phyloP scores from a whole-genome alignment of 2,329 filamentous ascomycete species.

The Penicillium sp. region DNA sequence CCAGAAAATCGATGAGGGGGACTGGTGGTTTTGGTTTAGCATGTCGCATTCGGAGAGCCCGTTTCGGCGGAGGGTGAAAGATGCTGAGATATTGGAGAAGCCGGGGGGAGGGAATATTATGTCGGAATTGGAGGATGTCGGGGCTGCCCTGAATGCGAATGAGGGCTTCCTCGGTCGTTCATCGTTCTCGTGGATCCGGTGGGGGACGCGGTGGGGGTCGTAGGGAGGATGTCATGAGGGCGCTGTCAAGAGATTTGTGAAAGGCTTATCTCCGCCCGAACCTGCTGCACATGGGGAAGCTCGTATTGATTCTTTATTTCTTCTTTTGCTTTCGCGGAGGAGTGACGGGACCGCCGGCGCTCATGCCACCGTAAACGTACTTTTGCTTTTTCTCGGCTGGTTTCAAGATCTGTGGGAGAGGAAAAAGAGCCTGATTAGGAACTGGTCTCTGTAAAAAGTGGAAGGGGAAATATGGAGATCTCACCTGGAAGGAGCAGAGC shows the following conservation, averaged over 20 bases:
- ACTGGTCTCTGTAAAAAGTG: neutral
- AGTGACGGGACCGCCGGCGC: slow-evolving; percentile 66
- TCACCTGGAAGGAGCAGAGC: slow-evolving; percentile 96
- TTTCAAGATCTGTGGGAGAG: slow-evolving; percentile 74
- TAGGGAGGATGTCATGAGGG: slow-evolving; percentile 28
- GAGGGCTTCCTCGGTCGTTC: slow-evolving; percentile 24
- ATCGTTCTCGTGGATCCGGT: slow-evolving; percentile 27
- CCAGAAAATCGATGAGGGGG: slow-evolving; percentile 16
- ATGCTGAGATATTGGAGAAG: slow-evolving; percentile 6
- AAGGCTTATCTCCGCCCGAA: slow-evolving; percentile 84
- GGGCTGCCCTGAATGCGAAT: slow-evolving; percentile 20
- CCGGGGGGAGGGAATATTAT: slow-evolving; percentile 16
- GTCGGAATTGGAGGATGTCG: slow-evolving; percentile 16
- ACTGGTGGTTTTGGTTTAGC: slow-evolving; percentile 17
- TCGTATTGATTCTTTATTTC: slow-evolving; percentile 68
- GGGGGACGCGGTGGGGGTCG: slow-evolving; percentile 18
- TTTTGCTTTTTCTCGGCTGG: slow-evolving; percentile 99
- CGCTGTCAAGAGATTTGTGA: slow-evolving; percentile 28
- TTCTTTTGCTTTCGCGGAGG: slow-evolving; percentile 67
- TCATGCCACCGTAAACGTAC: slow-evolving; percentile 79
- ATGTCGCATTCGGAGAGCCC: slow-evolving; percentile 19
- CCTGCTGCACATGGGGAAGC: slow-evolving; percentile 72
- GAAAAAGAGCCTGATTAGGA: slow-evolving; percentile 15
- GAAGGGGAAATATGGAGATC: slow-evolving; percentile 16
- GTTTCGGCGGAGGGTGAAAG: neutral